These are phyloP conservation scores for Adansonia grandidieri DNA, from an alignment of 441 rosid genomes.

Conservation along the genomic window DNA sequence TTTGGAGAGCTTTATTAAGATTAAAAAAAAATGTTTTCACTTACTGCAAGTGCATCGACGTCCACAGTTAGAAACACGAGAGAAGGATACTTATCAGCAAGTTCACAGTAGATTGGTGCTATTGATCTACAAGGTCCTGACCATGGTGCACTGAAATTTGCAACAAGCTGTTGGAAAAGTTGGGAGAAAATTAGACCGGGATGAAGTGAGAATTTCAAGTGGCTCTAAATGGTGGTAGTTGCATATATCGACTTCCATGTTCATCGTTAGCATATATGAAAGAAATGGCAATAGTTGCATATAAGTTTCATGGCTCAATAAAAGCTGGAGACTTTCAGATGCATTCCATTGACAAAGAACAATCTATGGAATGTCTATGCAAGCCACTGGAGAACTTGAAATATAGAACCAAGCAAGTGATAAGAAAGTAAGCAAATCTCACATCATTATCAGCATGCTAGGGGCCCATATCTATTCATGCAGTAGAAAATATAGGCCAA, in stretches of 20 bases:
- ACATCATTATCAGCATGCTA: neutral
- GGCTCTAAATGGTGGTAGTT: neutral
- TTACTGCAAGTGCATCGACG: constrained; percentile 64
- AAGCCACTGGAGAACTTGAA: neutral
- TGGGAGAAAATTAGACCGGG: neutral
- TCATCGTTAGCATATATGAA: neutral
- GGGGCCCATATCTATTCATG: neutral
- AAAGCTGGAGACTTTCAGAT: neutral
- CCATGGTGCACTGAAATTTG: constrained; percentile 65
- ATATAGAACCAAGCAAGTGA: neutral
- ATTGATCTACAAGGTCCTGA: constrained; percentile 58
- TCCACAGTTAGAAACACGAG: constrained; percentile 57
- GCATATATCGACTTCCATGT: neutral
- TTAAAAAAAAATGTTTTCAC: constrained; percentile 22
- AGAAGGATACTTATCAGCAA: constrained; percentile 57
- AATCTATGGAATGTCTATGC: neutral
- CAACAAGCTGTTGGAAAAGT: constrained; percentile 54
- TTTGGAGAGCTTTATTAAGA: neutral
- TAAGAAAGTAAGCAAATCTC: neutral
- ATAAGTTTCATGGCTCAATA: neutral
- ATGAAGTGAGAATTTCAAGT: neutral
- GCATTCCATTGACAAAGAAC: neutral
- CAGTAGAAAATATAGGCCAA: neutral
- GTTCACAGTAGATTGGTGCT: constrained; percentile 46
- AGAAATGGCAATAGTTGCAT: too few relatives aligned